Percentiles rank a stretch among this genome's conserved stretches.
Conservation (phyloP, 2,329 filamentous ascomycete genomes). For the Trichoderma sp. region DNA sequence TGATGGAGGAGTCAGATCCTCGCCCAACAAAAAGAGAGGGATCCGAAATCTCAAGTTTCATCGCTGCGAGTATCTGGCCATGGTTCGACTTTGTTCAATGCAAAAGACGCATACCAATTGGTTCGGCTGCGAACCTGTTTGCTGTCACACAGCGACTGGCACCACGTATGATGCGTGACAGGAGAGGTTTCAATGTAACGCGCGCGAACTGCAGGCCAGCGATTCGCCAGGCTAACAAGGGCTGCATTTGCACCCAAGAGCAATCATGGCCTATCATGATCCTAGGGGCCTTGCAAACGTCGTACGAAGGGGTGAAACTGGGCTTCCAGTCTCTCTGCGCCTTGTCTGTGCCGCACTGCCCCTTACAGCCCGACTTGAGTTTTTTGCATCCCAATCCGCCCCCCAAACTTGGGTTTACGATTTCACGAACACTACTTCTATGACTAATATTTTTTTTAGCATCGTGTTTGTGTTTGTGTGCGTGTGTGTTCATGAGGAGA, state of each 20-base stretch:
- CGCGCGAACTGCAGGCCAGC: neutral
- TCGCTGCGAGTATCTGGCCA: neutral
- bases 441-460: too few species aligned
- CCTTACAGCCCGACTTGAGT: slow-evolving; percentile 18
- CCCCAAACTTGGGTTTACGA: neutral
- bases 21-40: neutral
- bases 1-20: neutral
- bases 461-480: neutral
- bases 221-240: slow-evolving; percentile 15
- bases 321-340: neutral
- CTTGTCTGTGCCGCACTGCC: slow-evolving; percentile 19
- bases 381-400: neutral
- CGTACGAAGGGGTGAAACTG: neutral
- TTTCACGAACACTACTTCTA: too few species aligned
- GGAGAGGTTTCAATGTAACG: neutral
- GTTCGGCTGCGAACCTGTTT: slow-evolving; percentile 21
- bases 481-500: neutral
- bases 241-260: neutral
- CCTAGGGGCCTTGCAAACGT: neutral
- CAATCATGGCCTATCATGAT: slow-evolving; percentile 10
- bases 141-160: slow-evolving; percentile 22
- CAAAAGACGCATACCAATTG: slow-evolving; percentile 12
- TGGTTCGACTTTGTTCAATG: neutral
- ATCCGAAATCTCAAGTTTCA: neutral
- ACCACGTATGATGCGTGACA: slow-evolving; percentile 23